These are phyloP conservation scores for Pseudonitzschia delicatissima DNA, from an alignment of 108 stramenopile genomes.

Conservation along the genomic window DNA sequence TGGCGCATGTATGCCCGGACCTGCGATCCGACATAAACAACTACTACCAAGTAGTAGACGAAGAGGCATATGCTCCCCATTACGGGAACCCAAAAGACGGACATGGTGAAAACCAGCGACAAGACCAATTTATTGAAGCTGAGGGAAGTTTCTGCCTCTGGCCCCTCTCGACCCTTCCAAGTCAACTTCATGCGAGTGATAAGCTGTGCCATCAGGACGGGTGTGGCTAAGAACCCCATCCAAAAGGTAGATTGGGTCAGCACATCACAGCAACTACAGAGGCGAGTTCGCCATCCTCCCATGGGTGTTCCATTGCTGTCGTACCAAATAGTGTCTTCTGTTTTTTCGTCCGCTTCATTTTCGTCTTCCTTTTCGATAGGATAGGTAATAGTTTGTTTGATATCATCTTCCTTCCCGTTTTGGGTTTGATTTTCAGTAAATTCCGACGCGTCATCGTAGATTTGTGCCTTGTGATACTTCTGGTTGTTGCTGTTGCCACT, in stretches of 20 bases:
- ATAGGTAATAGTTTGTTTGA: background rate
- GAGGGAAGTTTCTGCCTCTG: conserved; percentile 39
- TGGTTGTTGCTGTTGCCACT: background rate
- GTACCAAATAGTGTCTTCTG: conserved; percentile 15
- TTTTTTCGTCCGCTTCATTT: conserved; percentile 12
- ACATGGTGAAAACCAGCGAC: conserved; percentile 25
- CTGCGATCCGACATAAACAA: conserved; percentile 34
- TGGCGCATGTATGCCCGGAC: conserved; percentile 43
- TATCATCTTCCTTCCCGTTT: background rate
- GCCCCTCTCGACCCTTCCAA: conserved; percentile 43
- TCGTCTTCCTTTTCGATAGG: conserved; percentile 13
- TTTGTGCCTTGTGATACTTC: background rate
- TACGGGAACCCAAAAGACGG: conserved; percentile 35
- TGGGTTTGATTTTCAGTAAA: background rate
- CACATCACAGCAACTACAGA: conserved; percentile 58
- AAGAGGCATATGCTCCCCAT: conserved; percentile 28
- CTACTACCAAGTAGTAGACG: conserved; percentile 21
- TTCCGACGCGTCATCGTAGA: conserved; percentile 1
- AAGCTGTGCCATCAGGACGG: conserved; percentile 55
- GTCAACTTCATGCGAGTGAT: conserved; percentile 47
- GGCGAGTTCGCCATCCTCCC: conserved; percentile 38
- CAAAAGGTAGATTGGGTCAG: conserved; percentile 62
- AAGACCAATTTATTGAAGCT: conserved; percentile 47
- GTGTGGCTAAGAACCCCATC: conserved; percentile 46
- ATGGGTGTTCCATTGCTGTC: conserved; percentile 36